Conservation (phyloP, 257 asterid species). For the Cinchona pubescens region DNA sequence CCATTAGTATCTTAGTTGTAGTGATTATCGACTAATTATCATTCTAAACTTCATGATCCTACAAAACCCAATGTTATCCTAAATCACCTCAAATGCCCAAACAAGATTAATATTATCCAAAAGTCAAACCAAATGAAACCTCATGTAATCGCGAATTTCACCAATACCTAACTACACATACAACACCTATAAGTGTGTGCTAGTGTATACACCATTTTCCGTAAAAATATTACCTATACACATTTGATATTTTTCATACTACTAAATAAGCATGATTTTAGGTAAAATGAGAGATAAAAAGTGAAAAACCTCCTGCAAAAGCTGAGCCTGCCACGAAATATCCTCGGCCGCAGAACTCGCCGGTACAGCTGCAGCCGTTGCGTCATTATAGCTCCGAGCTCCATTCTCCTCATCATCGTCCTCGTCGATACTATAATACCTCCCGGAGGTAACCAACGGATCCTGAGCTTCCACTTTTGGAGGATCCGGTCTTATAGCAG, state of each 20-base stretch:
- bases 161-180: neutral
- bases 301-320: constrained; percentile 60
- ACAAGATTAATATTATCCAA: neutral
- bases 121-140: neutral
- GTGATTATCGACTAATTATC: neutral
- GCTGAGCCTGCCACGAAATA: constrained; percentile 61
- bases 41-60: neutral
- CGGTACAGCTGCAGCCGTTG: constrained; percentile 36
- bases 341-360: constrained; percentile 41
- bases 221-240: neutral
- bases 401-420: constrained; percentile 56
- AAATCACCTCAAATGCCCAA: neutral
- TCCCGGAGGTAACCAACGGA: constrained; percentile 46
- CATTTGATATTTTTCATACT: neutral
- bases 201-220: neutral
- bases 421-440: constrained; percentile 27
- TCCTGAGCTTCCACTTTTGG: constrained; percentile 45
- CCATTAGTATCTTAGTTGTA: neutral
- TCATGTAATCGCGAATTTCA: neutral
- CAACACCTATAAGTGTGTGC: neutral
- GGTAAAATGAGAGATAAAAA: neutral
- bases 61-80: neutral
- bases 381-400: constrained; percentile 27
- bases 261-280: neutral
- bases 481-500: constrained; percentile 26